Conservation (phyloP, 129 eudicot genomes). For the Mikania micrantha region DNA sequence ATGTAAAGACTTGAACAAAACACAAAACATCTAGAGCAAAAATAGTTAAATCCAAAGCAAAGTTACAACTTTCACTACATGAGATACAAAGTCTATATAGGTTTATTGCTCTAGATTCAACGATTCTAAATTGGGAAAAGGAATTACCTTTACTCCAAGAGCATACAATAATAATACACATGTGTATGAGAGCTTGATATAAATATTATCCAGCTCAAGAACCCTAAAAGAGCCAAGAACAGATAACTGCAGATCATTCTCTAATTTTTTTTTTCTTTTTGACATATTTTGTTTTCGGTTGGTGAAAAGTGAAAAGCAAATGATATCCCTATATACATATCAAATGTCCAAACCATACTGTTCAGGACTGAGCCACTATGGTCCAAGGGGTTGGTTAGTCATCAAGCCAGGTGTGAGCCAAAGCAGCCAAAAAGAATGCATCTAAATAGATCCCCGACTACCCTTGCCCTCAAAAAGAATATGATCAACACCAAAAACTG, state of each 20-base stretch:
- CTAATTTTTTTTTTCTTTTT: constrained; percentile 2
- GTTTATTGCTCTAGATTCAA: constrained; percentile 26
- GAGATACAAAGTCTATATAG: constrained; percentile 33
- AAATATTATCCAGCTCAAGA: constrained; percentile 19
- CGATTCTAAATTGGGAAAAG: constrained; percentile 5
- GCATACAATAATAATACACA: constrained; percentile 36
- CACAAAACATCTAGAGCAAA: constrained; percentile 14
- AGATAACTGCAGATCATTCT: constrained; percentile 29
- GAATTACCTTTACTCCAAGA: constrained; percentile 13
- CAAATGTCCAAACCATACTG: constrained; percentile 33
- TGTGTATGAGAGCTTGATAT: constrained; percentile 12
- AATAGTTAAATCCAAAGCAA: constrained; percentile 18
- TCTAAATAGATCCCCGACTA: constrained; percentile 1
- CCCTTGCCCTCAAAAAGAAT: constrained; percentile 34
- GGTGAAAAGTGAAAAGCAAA: constrained; percentile 12
- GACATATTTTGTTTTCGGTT: constrained; percentile 32
- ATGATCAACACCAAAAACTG: constrained; percentile 19
- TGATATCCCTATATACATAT: constrained; percentile 55
- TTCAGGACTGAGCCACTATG: constrained; percentile 35
- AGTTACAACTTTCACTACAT: constrained; percentile 23
- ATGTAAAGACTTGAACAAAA: constrained; percentile 7
- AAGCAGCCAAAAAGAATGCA: constrained; percentile 8
- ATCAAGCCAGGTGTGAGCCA: constrained; percentile 29
- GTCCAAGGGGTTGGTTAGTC: constrained; percentile 32
- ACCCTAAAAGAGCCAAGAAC: constrained; percentile 25